Percentiles rank a stretch among this genome's conserved stretches.
phyloP scores from a whole-genome alignment of 257 asterid species.

The Catharanthus roseus region DNA sequence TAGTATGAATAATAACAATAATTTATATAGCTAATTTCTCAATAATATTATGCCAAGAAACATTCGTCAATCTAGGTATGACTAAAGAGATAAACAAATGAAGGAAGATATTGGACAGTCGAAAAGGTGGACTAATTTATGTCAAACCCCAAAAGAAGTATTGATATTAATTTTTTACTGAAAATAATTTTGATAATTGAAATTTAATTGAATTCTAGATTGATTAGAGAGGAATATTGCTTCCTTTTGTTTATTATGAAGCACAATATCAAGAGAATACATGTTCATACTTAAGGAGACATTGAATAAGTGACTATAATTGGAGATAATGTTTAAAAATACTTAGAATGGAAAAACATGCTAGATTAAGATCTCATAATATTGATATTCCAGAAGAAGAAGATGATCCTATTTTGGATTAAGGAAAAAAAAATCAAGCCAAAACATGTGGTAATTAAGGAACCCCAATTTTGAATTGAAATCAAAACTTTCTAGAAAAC shows the following conservation, averaged over 20 bases:
- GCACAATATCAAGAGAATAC: neutral
- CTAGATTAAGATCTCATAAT: too few relatives aligned
- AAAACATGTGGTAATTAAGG: neutral
- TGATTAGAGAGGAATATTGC: neutral
- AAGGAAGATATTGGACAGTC: constrained; percentile 14
- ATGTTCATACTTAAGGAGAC: neutral
- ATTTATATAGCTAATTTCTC: too few relatives aligned
- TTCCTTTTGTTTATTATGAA: neutral
- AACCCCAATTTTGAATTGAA: too few relatives aligned
- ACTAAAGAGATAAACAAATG: neutral
- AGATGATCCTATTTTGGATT: neutral
- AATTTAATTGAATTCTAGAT: neutral
- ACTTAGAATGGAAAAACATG: too few relatives aligned
- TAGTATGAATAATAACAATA: too few relatives aligned
- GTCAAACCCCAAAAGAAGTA: neutral
- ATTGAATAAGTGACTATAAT: neutral
- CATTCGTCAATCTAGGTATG: neutral
- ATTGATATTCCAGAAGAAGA: neutral
- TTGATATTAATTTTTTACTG: neutral
- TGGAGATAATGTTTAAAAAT: neutral
- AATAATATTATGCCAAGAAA: neutral
- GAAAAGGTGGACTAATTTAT: constrained; percentile 21
- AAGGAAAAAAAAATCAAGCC: neutral
- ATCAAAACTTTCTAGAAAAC: too few relatives aligned
- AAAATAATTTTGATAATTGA: neutral